phyloP scores from a whole-genome alignment of 257 asterid species.

The Nicotiana undulata region DNA sequence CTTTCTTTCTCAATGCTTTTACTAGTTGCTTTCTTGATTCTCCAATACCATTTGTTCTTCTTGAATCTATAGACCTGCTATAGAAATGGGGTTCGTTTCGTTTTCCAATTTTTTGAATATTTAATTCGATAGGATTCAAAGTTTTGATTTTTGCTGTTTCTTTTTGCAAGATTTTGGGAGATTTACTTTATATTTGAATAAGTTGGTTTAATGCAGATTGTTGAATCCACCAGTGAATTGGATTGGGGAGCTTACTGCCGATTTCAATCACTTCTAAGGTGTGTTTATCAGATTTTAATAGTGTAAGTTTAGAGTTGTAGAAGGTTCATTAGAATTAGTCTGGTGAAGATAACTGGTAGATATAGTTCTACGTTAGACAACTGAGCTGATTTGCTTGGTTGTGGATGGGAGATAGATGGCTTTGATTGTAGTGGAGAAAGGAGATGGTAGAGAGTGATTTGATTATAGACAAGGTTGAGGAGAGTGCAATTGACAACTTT shows the following conservation, averaged over 20 bases:
- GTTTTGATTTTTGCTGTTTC: not conserved
- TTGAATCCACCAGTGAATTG: not conserved
- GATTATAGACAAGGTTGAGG: constrained; percentile 30
- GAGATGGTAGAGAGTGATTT: constrained; percentile 51
- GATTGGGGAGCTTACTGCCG: not conserved
- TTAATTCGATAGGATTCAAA: not conserved
- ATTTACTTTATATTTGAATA: not conserved
- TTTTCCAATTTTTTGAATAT: not conserved
- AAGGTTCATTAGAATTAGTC: not conserved
- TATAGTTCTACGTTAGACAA: not conserved
- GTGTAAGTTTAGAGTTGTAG: not conserved
- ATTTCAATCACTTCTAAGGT: not conserved
- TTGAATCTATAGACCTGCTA: not conserved
- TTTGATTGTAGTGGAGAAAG: constrained; percentile 17
- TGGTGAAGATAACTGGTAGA: not conserved
- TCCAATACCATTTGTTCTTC: not conserved
- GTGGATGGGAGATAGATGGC: constrained; percentile 13
- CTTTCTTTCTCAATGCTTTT: not conserved
- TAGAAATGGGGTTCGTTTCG: not conserved
- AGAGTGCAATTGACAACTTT: constrained; percentile 22
- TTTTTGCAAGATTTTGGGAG: not conserved
- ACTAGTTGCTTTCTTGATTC: not conserved
- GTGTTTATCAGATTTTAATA: not conserved
- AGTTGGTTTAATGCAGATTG: not conserved
- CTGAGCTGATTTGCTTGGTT: not conserved